Evolutionary conservation across 495 filamentous ascomycete species (phyloP).

Genomic region (Endocarpon pusillum): DNA sequence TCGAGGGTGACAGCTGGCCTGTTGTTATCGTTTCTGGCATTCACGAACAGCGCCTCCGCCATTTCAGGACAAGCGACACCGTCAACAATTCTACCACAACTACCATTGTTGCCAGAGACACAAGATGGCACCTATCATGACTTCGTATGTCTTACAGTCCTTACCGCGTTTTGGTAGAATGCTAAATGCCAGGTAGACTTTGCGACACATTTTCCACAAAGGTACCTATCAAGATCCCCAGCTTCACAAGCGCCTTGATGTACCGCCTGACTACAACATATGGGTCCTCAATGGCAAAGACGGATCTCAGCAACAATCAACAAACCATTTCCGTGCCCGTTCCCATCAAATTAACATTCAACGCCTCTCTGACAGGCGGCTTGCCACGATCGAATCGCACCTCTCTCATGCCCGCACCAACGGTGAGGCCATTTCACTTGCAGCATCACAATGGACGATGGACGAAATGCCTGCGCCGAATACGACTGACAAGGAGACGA

Average conservation of each 20-base stretch:
- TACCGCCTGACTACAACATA: conserved; percentile 43
- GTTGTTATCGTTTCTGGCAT: conserved; percentile 45
- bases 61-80: background rate
- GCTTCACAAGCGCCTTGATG: conserved; percentile 58
- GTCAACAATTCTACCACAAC: conserved; percentile 7
- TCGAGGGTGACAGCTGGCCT: conserved; percentile 41
- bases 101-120: conserved; percentile 6
- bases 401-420: conserved; percentile 46
- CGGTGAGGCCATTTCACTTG: conserved; percentile 40
- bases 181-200: conserved; percentile 32
- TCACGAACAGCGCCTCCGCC: conserved; percentile 23
- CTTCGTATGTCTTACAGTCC: conserved; percentile 20
- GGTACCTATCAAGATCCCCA: conserved; percentile 55
- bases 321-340: conserved; percentile 23
- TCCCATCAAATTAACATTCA: conserved; percentile 53
- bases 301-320: conserved; percentile 19
- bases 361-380: conserved; percentile 62
- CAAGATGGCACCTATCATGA: conserved; percentile 16
- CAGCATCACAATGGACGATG: conserved; percentile 60
- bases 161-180: conserved; percentile 1
- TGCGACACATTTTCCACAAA: conserved; percentile 85
- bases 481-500: conserved; percentile 67
- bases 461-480: conserved; percentile 69
- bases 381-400: conserved; percentile 56
- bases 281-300: conserved; percentile 49